Base-by-base conservation (phyloP, 768 basidiomycete species). In the Floccularia luteovirens region DNA sequence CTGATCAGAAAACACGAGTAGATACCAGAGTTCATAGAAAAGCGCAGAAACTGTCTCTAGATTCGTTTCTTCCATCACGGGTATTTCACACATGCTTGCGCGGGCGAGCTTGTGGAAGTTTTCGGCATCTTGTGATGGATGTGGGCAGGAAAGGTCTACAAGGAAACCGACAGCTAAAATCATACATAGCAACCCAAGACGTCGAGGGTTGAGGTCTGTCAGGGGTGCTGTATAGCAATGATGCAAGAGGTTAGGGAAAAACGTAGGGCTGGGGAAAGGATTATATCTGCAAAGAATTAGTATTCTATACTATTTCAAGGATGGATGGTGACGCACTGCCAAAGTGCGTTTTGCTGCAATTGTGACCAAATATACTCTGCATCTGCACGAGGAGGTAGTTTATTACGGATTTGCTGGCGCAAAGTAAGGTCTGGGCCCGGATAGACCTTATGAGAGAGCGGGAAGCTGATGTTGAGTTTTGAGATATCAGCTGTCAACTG, bases 91-190 rank as follows among this genome's bases (percentile, higher is more conserved):
- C 4, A 81, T 53, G 2, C 76, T 60, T 3, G 77, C 78, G n/a
- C 77, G 69, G 0, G 74, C 74, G 17, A 76, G 53, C 20, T 71
- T 72, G 45, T 82, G 72, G 41, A 77, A 82, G 42, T 66, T 67
- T 49, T 79, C 75, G 1, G 77, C 74, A 34, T 77, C 76, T 13
- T 74, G 66, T 5, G 68, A 72, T 54, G 63, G 70, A 35, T 48
- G 67, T 47, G 51, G 62, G 25, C 55, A 66, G 51, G 63, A 60
- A 3, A 77, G 63, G 57, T 85, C 81, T 24, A 83, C 80, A 33
- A 79, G 66, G 40, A 74, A 74, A 21, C 81, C 82, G 25, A 84
- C 75, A 20, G 82, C 77, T 43, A 84, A 64, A 45, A 85, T 77
- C 69, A 84, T 79, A 50, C 77, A 70, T 44, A 83, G 64, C 20